phyloP scores from a whole-genome alignment of 257 asterid genomes.

The Coffea eugenioides region DNA sequence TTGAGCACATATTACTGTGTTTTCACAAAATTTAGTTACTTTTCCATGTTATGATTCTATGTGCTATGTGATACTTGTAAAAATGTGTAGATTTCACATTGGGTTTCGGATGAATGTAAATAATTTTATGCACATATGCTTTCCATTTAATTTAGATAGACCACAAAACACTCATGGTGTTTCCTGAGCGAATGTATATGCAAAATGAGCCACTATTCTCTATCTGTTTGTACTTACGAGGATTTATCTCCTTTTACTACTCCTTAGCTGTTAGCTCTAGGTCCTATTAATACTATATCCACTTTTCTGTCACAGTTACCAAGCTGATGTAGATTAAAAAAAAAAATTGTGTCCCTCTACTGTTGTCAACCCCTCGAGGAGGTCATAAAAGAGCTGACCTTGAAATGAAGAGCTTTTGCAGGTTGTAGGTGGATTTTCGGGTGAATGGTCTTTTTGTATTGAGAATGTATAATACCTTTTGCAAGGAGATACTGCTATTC shows the following conservation, averaged over 20 bases:
- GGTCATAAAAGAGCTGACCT: no score
- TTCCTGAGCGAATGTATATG: background rate
- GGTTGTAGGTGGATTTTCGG: background rate
- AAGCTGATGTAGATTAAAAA: background rate
- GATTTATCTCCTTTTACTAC: background rate
- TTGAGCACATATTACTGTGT: background rate
- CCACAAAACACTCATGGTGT: background rate
- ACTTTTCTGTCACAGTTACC: background rate
- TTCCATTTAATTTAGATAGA: background rate
- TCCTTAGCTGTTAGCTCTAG: background rate
- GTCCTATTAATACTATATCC: background rate
- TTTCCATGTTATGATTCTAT: background rate
- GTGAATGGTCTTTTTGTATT: background rate
- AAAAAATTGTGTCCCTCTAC: background rate
- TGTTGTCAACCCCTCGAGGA: background rate
- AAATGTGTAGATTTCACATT: background rate
- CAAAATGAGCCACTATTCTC: background rate
- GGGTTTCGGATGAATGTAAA: no score
- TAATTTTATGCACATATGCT: background rate
- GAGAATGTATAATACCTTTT: background rate
- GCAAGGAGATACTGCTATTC: background rate
- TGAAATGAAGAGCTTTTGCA: background rate
- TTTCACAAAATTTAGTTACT: background rate
- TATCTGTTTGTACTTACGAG: background rate
- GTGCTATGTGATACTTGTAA: background rate